A percentile compares a stretch with the other conserved stretches of the same genome.
Evolutionary conservation across 768 basidiomycete species (phyloP).

Genomic region (Infundibulicybe gibba): DNA sequence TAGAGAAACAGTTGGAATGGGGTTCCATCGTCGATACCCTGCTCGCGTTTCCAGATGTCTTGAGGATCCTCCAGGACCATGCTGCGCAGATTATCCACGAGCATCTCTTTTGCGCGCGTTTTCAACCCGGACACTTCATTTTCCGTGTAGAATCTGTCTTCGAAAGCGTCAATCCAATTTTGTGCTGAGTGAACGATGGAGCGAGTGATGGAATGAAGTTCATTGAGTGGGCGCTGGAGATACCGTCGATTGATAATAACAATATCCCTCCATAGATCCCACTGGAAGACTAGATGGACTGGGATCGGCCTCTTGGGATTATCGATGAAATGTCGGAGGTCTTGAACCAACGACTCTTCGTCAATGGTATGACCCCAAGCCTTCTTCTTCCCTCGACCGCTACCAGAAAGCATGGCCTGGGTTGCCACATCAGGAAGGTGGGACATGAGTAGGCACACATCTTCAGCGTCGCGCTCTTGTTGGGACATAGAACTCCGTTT

Average conservation of each 20-base stretch:
- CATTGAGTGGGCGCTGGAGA: not conserved
- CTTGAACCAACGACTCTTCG: constrained; percentile 3
- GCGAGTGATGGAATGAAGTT: not conserved
- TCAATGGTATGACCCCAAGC: not conserved
- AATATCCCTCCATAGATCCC: constrained; percentile 7
- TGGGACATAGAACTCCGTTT: not conserved
- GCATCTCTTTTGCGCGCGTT: no score
- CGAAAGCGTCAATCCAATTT: not conserved
- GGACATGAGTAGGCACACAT: constrained; percentile 1
- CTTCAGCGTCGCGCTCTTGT: constrained; percentile 1
- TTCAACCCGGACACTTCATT: not conserved
- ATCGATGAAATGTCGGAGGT: constrained; percentile 5
- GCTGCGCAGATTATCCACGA: not conserved
- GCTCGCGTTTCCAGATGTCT: not conserved
- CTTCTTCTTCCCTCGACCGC: not conserved
- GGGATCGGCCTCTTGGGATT: constrained; percentile 3
- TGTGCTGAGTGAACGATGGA: not conserved
- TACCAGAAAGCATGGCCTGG: not conserved
- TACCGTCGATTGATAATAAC: constrained; percentile 2
- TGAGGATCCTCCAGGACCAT: not conserved
- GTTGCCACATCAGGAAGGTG: not conserved
- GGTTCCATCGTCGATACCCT: not conserved
- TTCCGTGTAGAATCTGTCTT: not conserved
- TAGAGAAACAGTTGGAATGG: not conserved
- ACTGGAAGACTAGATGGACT: constrained; percentile 6